Evolutionary conservation across 352 stramenopile genomes (phyloP).

Genomic region (Globisporangium splendens): DNA sequence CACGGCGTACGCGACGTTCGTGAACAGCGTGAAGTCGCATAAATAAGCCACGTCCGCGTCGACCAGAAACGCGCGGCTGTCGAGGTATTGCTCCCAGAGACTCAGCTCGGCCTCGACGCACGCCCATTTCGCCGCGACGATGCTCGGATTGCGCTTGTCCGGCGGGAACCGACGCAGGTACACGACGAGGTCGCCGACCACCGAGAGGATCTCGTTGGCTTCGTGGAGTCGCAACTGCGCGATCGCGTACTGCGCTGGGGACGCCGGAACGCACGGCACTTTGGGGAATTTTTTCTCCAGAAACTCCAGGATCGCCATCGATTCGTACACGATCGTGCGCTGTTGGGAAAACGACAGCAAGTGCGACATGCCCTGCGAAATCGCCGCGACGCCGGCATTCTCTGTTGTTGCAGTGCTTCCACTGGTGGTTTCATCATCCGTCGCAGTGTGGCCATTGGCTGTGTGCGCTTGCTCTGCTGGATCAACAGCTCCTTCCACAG

Average conservation of each 20-base stretch:
- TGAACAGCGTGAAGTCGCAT: conserved; percentile 83
- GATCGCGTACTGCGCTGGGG: conserved; percentile 50
- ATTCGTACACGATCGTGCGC: conserved; percentile 74
- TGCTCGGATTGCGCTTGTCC: conserved; percentile 46
- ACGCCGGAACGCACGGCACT: conserved; percentile 43
- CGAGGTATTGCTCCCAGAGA: conserved; percentile 77
- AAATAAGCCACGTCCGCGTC: conserved; percentile 58
- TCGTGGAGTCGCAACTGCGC: conserved; percentile 79
- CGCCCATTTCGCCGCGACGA: conserved; percentile 70
- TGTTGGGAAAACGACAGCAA: conserved; percentile 34
- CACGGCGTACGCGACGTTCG: conserved; percentile 83
- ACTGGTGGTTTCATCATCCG: background rate
- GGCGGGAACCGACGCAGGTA: conserved; percentile 72
- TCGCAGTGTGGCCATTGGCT: background rate
- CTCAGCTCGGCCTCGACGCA: conserved; percentile 63
- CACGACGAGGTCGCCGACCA: conserved; percentile 76
- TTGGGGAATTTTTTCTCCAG: conserved; percentile 64
- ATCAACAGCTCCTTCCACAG: conserved; percentile 19
- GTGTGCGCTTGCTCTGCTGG: background rate
- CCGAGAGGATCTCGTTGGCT: conserved; percentile 81
- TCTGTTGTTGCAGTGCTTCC: background rate
- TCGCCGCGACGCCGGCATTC: conserved; percentile 18
- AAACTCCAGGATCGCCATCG: conserved; percentile 74
- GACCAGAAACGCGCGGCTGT: conserved; percentile 56
- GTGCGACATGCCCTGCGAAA: conserved; percentile 28